These are phyloP conservation scores for Yarrowia sp. DNA, from an alignment of 805 yeast species.

Conservation along the genomic window DNA sequence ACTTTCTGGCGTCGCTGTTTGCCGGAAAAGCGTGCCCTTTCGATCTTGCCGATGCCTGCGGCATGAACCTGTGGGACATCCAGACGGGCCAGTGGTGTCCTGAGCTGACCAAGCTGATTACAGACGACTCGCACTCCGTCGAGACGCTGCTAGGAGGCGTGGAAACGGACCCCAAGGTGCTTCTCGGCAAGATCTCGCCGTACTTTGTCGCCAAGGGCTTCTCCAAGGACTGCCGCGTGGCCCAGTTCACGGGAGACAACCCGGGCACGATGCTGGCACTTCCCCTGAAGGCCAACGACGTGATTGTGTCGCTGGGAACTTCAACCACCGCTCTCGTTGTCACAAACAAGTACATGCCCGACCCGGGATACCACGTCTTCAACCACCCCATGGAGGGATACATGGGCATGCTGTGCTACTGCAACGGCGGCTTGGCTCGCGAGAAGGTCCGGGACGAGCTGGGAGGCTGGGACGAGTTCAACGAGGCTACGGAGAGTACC, in stretches of 20 bases:
- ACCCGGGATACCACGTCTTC: slow-evolving; percentile 80
- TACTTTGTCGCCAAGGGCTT: slow-evolving; percentile 68
- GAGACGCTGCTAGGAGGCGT: slow-evolving; percentile 52
- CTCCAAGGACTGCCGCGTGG: slow-evolving; percentile 50
- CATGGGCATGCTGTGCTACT: slow-evolving; percentile 95
- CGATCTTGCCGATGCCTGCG: slow-evolving; percentile 88
- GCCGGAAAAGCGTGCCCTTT: slow-evolving; percentile 61
- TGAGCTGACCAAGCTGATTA: slow-evolving; percentile 49
- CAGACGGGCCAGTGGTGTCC: slow-evolving; percentile 54
- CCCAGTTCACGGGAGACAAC: slow-evolving; percentile 87
- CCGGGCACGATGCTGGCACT: slow-evolving; percentile 82
- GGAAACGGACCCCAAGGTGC: slow-evolving; percentile 35
- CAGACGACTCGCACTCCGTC: slow-evolving; percentile 25
- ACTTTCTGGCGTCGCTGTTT: slow-evolving; percentile 70
- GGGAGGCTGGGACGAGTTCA: slow-evolving; percentile 37
- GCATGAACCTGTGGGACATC: slow-evolving; percentile 85
- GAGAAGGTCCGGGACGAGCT: slow-evolving; percentile 44
- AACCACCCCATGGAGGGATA: slow-evolving; percentile 80
- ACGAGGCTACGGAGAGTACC: slow-evolving; percentile 29
- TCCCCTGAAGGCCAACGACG: slow-evolving; percentile 73
- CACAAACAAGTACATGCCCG: slow-evolving; percentile 73
- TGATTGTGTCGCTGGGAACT: slow-evolving; percentile 81
- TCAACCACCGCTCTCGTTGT: slow-evolving; percentile 85
- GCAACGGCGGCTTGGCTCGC: slow-evolving; percentile 86
- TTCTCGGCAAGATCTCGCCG: slow-evolving; percentile 46